Conservation (phyloP, 352 stramenopile genomes). For the Globisporangium polare region DNA sequence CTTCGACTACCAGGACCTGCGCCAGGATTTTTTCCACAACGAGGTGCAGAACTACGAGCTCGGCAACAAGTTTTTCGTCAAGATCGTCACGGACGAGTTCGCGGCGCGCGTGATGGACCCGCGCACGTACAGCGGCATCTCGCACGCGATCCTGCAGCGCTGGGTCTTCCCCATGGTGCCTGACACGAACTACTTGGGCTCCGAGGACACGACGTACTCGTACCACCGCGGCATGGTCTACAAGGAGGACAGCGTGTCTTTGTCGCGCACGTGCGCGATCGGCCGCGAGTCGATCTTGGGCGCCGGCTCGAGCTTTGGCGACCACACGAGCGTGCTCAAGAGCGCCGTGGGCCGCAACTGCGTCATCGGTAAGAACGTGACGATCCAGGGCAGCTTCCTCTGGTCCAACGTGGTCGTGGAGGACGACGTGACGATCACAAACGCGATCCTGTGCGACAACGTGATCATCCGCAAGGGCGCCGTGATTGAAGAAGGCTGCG, state of each 20-base stretch:
- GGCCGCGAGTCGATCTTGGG: conserved; percentile 75
- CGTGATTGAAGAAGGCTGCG: conserved; percentile 61
- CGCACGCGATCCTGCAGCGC: conserved; percentile 90
- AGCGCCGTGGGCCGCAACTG: conserved; percentile 73
- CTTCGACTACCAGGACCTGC: conserved; percentile 98
- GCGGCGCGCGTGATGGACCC: conserved; percentile 93
- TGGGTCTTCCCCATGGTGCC: conserved; percentile 97
- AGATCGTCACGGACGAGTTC: conserved; percentile 92
- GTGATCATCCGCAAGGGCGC: conserved; percentile 71
- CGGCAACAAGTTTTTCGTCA: conserved; percentile 95
- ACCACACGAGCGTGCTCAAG: conserved; percentile 50
- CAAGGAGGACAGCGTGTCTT: conserved; percentile 63
- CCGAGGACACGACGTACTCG: conserved; percentile 55
- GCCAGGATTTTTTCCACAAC: conserved; percentile 95
- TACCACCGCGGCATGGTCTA: conserved; percentile 84
- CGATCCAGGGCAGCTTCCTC: conserved; percentile 70
- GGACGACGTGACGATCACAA: conserved; percentile 66
- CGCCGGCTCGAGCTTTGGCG: conserved; percentile 43
- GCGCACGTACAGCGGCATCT: conserved; percentile 91
- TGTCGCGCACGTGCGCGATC: conserved; percentile 65
- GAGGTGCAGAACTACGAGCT: conserved; percentile 98
- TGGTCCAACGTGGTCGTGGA: conserved; percentile 83
- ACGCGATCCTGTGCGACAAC: conserved; percentile 83
- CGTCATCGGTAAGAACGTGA: conserved; percentile 64
- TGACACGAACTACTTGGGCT: conserved; percentile 85